phyloP scores from a whole-genome alignment of 1,139 yeast species.

The Yamadazyma membranifaciens region DNA sequence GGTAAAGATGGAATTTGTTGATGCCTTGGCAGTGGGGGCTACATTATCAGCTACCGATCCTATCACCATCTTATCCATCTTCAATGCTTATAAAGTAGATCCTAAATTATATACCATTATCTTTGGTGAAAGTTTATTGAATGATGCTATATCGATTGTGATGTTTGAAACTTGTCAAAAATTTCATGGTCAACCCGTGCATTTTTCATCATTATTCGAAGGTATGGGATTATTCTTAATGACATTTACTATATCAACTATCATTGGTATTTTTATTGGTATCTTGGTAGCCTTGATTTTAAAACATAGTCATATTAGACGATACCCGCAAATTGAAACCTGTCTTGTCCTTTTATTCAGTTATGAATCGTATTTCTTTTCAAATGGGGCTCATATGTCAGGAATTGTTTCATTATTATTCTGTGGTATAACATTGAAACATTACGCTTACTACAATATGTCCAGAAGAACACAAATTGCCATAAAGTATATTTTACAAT shows the following conservation, averaged over 20 bases:
- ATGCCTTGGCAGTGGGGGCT: slow-evolving; percentile 96
- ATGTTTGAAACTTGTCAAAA: slow-evolving; percentile 99
- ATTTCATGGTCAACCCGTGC: slow-evolving; percentile 81
- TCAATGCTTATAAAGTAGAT: slow-evolving; percentile 96
- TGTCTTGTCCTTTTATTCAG: slow-evolving; percentile 89
- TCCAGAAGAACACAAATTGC: slow-evolving; percentile 96
- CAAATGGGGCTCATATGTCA: slow-evolving; percentile 99
- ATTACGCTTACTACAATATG: slow-evolving; percentile 97
- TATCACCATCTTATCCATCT: slow-evolving; percentile 91
- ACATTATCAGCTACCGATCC: slow-evolving; percentile 98
- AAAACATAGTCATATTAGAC: slow-evolving; percentile 88
- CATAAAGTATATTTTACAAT: slow-evolving; percentile 88
- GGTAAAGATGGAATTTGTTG: slow-evolving; percentile 84
- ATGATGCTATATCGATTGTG: slow-evolving; percentile 97
- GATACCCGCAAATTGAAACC: slow-evolving; percentile 95
- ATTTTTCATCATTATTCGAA: slow-evolving; percentile 76
- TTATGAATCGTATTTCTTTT: slow-evolving; percentile 93
- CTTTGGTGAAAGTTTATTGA: slow-evolving; percentile 91
- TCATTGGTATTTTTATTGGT: slow-evolving; percentile 88
- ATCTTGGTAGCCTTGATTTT: slow-evolving; percentile 83
- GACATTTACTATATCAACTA: slow-evolving; percentile 90
- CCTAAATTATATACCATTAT: slow-evolving; percentile 95
- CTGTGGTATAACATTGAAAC: slow-evolving; percentile 95
- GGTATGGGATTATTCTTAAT: slow-evolving; percentile 92
- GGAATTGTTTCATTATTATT: slow-evolving; percentile 94